Base-by-base conservation (phyloP, 768 basidiomycete species). In the Lenzites betulinus region DNA sequence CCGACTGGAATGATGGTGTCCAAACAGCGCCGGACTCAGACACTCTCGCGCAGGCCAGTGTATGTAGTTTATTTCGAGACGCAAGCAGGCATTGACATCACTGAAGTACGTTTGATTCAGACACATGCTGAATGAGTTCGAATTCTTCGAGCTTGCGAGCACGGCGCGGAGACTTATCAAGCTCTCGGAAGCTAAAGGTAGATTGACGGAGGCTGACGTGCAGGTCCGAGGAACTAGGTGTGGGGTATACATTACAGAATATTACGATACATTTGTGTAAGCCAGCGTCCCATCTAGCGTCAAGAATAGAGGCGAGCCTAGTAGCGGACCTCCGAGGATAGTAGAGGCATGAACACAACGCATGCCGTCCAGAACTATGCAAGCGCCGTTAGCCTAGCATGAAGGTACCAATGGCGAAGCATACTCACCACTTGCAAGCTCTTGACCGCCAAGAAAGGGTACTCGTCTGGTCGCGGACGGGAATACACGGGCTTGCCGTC, bases 391-490 rank as follows among this genome's bases (percentile, higher is more conserved):
- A 28, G 22, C 13, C 30, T 11, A 33, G 30, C 30, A 33, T 33
- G 6, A 33, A 33, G 30, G 11, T 11, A 11, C 30, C 30, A 33
- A 33, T 5, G 30, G 30, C n/a, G n/a, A n/a, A n/a, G 30, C 6
- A 11, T 33, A 71, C 74, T 58, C 49, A 95, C 93, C 58, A 94
- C 90, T 63, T 78, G 80, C 8, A 90, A 43, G 43, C 84, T 83
- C 73, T 85, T 84, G 59, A 88, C 38, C 22, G 81, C 64, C 35
- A 96, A 77, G 6, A 69, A 69, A 0, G 95, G 95, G 70, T 93
- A 95, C 63, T 91, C 80, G 61, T 80, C 74, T 2, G 88, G 56
- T 3, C 79, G 66, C 0, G 90, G 83, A 2, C 63, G 70, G 4
- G 70, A 70, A 49, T 77, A 72, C 9, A 72, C 67, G 7, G 75